Conservation (phyloP, 805 yeast species). For the Citeromyces matritensis region DNA sequence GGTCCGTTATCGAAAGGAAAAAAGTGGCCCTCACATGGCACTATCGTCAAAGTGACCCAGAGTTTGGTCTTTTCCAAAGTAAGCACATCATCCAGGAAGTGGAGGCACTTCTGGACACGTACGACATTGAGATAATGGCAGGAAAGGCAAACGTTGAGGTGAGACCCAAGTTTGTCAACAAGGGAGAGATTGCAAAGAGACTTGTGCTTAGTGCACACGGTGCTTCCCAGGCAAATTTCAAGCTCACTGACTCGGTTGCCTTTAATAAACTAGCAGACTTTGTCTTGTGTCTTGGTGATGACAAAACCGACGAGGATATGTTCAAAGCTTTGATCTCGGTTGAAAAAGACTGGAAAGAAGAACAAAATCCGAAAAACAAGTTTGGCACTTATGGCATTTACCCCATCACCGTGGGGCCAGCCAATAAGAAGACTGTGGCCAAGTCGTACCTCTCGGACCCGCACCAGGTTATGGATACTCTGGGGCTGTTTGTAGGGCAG, state of each 20-base stretch:
- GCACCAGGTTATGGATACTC: conserved; percentile 65
- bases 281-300: conserved; percentile 87
- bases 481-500: conserved; percentile 68
- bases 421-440: conserved; percentile 74
- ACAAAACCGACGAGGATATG: conserved; percentile 96
- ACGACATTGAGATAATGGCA: conserved; percentile 87
- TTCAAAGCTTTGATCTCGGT: conserved; percentile 59
- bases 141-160: conserved; percentile 98
- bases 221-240: conserved; percentile 32
- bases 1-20: conserved; percentile 73
- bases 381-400: conserved; percentile 48
- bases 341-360: conserved; percentile 34
- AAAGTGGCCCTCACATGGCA: conserved; percentile 97
- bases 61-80: conserved; percentile 80
- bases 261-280: conserved; percentile 58
- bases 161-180: conserved; percentile 88
- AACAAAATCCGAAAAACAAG: conserved; percentile 24
- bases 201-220: conserved; percentile 42
- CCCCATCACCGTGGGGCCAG: conserved; percentile 89
- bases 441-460: conserved; percentile 80
- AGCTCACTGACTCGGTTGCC: too few relatives aligned
- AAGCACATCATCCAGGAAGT: conserved; percentile 53
- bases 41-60: conserved; percentile 89
- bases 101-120: conserved; percentile 38
- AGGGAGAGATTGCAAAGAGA: conserved; percentile 88